Evolutionary conservation across 2,329 filamentous ascomycete species (phyloP), one percentile per base, ranked within the genome.

Genomic region (Xylariaceae sp.): DNA sequence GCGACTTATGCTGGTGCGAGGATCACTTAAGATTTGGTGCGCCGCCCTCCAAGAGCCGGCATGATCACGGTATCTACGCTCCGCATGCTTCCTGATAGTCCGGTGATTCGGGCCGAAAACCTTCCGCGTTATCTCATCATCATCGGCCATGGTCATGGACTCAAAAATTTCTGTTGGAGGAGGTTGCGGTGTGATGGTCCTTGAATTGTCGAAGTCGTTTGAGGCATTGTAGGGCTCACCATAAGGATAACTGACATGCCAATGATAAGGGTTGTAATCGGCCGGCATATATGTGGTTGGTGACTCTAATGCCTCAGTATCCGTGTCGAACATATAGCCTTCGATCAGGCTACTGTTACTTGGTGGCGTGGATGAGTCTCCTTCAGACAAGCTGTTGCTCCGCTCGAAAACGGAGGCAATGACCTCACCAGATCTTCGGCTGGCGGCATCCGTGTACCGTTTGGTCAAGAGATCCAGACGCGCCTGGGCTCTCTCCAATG

Each of bases 331-430:
- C 41, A 46, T 45, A 48, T 39, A 53, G 37, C 50, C 44, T 15
- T 61, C 56, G 19, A 47, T 51, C 28, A 60, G 32, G 38, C 61
- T 67, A 37, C 43, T 57, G 22, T 61, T 59, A 42, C 62, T 65
- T 4, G 60, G 56, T 2, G 67, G 63, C 1, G 65, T 68, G n/a
- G 64, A 62, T 1, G 71, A 67, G 17, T 69, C 68, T 4, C 64
- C 64, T 43, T 74, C 71, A 1, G 73, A 76, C 7, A 68, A 56
- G 43, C 67, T 73, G 45, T 68, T 73, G 3, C 67, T 65, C 16
- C 70, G 64, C 45, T 78, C 73, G 42, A 78, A 78, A 1, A 78
- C 71, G 0, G 72, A 76, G 1, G 62, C 53, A 22, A 66, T 61
- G 4, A 55, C 48, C 2, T 61, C 57, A 0, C 47, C 53, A 7